Base-by-base conservation (phyloP, 2,329 filamentous ascomycete genomes). In the Camillea tinctor region DNA sequence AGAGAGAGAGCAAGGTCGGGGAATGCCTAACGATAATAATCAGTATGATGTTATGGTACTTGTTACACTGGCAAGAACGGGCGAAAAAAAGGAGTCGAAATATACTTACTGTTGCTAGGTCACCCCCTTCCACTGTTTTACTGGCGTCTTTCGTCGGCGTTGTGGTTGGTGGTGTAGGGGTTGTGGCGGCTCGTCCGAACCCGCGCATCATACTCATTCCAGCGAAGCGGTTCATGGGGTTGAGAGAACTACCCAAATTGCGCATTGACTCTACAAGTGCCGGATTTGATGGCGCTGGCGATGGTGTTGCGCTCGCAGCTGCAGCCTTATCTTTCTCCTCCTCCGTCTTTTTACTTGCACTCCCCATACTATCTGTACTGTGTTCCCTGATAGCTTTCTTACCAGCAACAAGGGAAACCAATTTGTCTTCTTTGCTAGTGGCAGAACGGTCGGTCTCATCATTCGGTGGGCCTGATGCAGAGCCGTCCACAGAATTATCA, bases 251-350 rank as follows among this genome's bases (percentile, higher is more conserved):
- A 44, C 92, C 88, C 61, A 96, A 82, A 72, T 85, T 94, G 57
- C 91, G 87, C 79, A 96, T 88, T 13, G 91, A 92, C 64, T 96
- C 92, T 1, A 96, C 84, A 13, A 88, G 75, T 26, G 90, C 88
- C 2, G 88, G 88, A 62, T 83, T 84, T 57, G 71, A 64, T 23
- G 70, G 65, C 54, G 70, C 62, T 58, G 69, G 58, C 17, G 68
- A 66, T 9, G 77, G 67, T 7, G 74, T 69, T 48, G 72, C 65
- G 5, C 71, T 51, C 4, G 69, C 56, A 4, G 74, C 65, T 50
- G 71, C 66, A 52, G 69, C 57, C 71, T 76, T 76, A 62, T 81
- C 74, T 68, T 76, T 71, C 67, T 71, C 70, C 52, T 83, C 73
- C 48, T 79, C 80, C 5, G 75, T 75, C 60, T 83, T 87, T 66